Percentiles rank a stretch among this genome's conserved stretches.
Conservation (phyloP, 768 basidiomycete species). For the Pisolithus albus region DNA sequence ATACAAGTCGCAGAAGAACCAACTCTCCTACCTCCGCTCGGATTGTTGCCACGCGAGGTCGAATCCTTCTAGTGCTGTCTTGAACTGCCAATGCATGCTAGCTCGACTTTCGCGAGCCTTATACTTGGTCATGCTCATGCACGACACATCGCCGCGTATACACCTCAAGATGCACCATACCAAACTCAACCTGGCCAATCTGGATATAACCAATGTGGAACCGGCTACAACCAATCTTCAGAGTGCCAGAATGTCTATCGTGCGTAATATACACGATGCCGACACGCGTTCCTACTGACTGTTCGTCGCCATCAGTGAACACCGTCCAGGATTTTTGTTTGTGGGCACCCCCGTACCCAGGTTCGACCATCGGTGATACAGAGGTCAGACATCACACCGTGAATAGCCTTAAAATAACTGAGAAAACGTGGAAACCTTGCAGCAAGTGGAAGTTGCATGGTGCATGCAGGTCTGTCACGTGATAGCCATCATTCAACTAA, state of each 20-base stretch:
- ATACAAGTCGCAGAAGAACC: neutral
- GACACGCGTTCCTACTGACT: neutral
- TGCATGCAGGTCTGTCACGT: conserved; percentile 35
- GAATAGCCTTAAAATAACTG: conserved; percentile 8
- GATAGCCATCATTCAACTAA: neutral
- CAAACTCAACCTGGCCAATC: conserved; percentile 51
- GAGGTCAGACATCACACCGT: conserved; percentile 37
- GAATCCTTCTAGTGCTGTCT: conserved; percentile 7
- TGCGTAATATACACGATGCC: conserved; percentile 23
- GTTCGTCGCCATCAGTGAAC: conserved; percentile 37
- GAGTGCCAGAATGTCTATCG: conserved; percentile 62
- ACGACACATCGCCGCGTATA: conserved; percentile 40
- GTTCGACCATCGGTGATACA: conserved; percentile 51
- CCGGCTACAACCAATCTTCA: conserved; percentile 45
- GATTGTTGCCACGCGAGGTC: conserved; percentile 4
- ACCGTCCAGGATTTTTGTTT: conserved; percentile 51
- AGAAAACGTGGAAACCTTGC: conserved; percentile 8
- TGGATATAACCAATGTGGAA: conserved; percentile 63
- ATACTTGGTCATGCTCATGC: conserved; percentile 14
- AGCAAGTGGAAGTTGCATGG: conserved; percentile 48
- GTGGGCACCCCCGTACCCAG: conserved; percentile 45
- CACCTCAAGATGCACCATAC: conserved; percentile 42
- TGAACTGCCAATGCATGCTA: conserved; percentile 10
- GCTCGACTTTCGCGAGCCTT: conserved; percentile 14
- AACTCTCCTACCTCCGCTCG: conserved; percentile 7